Evolutionary conservation across 306 rosid species (phyloP).

Genomic region (Sphenostylis stenocarpa): DNA sequence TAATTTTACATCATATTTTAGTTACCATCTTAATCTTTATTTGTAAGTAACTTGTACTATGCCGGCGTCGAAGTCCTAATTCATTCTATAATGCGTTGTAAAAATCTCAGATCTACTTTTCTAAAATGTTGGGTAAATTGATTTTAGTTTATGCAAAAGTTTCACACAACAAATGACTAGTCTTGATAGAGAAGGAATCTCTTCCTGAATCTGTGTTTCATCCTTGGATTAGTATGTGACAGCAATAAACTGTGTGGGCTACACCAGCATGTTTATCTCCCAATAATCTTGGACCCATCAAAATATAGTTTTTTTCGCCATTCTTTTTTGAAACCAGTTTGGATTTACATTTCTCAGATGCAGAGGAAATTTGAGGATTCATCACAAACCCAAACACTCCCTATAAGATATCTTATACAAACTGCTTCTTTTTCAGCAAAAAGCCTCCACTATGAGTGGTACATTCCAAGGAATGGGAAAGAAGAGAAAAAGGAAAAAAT

Average conservation of each 20-base stretch:
- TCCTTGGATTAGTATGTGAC: not conserved
- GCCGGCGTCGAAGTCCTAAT: not conserved
- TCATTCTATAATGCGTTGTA: too few species aligned
- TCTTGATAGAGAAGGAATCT: not conserved
- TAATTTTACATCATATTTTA: not conserved
- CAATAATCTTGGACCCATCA: not conserved
- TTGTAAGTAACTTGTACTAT: not conserved
- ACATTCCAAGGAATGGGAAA: too few species aligned
- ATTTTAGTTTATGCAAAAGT: too few species aligned
- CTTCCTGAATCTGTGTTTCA: not conserved
- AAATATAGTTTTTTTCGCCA: not conserved
- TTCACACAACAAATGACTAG: not conserved
- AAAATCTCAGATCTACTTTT: too few species aligned
- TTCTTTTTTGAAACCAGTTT: not conserved
- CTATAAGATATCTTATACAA: not conserved
- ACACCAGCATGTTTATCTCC: not conserved
- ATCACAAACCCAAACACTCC: not conserved
- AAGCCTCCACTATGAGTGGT: too few species aligned
- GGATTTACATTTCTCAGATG: not conserved
- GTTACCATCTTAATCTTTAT: not conserved
- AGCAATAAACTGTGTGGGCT: not conserved
- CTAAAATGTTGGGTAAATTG: too few species aligned
- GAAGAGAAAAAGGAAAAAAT: too few species aligned
- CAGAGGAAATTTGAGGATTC: not conserved
- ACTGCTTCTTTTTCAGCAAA: not conserved